Base-by-base conservation (phyloP, 495 filamentous ascomycete genomes). In the Aspergillus leporis region DNA sequence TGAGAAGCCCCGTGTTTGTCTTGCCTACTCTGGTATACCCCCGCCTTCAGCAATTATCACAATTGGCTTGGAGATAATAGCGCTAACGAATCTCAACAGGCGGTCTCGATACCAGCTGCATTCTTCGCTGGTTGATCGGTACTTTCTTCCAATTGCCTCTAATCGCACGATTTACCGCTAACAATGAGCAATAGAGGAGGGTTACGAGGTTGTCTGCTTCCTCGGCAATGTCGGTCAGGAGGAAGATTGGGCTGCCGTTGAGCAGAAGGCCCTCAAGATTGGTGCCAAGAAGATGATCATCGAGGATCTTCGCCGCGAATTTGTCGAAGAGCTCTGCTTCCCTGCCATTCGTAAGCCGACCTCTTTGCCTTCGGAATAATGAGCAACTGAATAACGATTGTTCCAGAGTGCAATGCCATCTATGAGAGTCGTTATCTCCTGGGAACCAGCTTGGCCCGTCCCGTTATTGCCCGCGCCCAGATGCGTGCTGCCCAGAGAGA, bases 291-390 rank as follows among this genome's bases (percentile, higher is more conserved):
- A 61, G 59, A 61, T 61, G 59, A 55, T 61, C 5, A 61, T 61
- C 19, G 52, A 60, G 50, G 59, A 61, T 34, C 47, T 61, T 31
- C 59, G 48, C 19, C 49, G 75, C 62, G 87, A 93, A 72, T 93
- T 96, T 64, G 84, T 95, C 63, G 88, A 93, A 65, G 82, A 96
- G 78, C 81, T 96, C 14, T 91, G 91, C 77, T 93, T 88, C 84
- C 88, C 84, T 51, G 93, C 93, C 56, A 85, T 96, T 64, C 61
- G 61, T 58, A 61, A 51, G 59, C 40, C 28, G 7, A 34, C n/a
- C 34, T 18, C 16, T 0, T 36, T 31, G 7, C 23, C 31, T 52
- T 18, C 30, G 31, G 0, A 12, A n/a, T 0, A 3, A 9, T 18
- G 16, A 56, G 30, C 14, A 36, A n/a, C 13, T 36, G 21, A 48